Conservation (phyloP, 2,329 filamentous ascomycete genomes). For the Stagonosporopsis chrysanthemi region DNA sequence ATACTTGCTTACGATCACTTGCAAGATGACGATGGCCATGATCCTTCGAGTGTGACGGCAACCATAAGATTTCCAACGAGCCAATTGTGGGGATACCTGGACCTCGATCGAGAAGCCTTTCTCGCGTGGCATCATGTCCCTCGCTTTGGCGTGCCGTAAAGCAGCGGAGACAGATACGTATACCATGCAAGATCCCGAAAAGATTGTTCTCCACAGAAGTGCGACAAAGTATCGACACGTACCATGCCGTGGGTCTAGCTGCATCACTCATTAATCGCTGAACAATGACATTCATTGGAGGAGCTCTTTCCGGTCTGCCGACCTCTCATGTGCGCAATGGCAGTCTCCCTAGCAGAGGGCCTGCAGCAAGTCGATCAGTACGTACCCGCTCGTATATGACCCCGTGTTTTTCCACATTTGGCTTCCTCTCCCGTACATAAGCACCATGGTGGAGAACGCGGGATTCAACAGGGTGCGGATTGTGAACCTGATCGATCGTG, state of each 20-base stretch:
- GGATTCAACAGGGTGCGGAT: not conserved
- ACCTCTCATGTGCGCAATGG: not conserved
- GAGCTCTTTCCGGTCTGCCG: not conserved
- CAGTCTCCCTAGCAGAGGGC: not conserved
- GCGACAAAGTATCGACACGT: not conserved
- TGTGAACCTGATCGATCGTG: too few relatives aligned
- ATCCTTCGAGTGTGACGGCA: not conserved
- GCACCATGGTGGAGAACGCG: not conserved
- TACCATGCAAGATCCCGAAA: not conserved
- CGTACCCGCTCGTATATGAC: not conserved
- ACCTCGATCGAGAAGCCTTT: not conserved
- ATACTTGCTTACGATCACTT: too few relatives aligned
- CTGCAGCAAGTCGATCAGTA: not conserved
- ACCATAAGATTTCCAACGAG: not conserved
- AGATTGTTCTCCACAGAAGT: not conserved
- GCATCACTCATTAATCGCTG: not conserved
- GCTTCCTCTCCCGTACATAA: too few relatives aligned
- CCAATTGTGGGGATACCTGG: not conserved
- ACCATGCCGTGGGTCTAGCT: not conserved
- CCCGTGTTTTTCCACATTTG: too few relatives aligned
- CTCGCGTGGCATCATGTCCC: not conserved
- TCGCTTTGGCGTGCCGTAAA: not conserved
- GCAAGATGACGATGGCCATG: too few relatives aligned
- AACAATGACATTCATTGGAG: not conserved
- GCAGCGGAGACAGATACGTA: not conserved